Evolutionary conservation across 2,329 filamentous ascomycete genomes (phyloP).

Genomic region (Ophiostoma ips): DNA sequence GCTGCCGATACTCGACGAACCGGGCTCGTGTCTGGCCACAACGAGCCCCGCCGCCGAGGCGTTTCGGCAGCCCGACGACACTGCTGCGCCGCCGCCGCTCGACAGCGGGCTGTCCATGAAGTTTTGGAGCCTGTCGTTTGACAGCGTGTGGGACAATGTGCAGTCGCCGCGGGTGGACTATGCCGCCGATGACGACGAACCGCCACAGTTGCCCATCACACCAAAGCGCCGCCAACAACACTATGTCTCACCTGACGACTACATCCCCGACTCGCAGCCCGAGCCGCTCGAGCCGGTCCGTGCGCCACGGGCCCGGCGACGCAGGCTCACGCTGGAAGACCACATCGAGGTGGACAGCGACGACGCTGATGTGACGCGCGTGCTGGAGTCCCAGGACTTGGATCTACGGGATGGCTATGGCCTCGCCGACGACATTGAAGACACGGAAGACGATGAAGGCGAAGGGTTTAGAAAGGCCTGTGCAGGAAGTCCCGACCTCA

Average conservation of each 20-base stretch:
- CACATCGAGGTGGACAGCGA: background rate
- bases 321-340: background rate
- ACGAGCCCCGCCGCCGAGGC: background rate
- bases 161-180: conserved; percentile 14
- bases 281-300: conserved; percentile 16
- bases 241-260: conserved; percentile 12
- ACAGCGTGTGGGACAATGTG: conserved; percentile 19
- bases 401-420: background rate
- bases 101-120: conserved; percentile 6
- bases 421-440: background rate
- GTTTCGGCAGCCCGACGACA: background rate
- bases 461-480: background rate
- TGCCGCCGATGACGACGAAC: conserved; percentile 11
- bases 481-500: conserved; percentile 2
- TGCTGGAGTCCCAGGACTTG: background rate
- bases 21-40: background rate
- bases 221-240: background rate
- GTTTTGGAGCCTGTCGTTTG: conserved; percentile 20
- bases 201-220: conserved; percentile 23
- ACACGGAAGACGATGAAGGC: background rate
- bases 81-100: background rate
- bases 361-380: background rate
- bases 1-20: background rate
- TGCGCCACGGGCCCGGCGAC: background rate
- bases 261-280: conserved; percentile 42